These are phyloP conservation scores for Lichtheimia hyalospora DNA, from an alignment of 371 early-diverging fungal genomes.

Conservation along the genomic window DNA sequence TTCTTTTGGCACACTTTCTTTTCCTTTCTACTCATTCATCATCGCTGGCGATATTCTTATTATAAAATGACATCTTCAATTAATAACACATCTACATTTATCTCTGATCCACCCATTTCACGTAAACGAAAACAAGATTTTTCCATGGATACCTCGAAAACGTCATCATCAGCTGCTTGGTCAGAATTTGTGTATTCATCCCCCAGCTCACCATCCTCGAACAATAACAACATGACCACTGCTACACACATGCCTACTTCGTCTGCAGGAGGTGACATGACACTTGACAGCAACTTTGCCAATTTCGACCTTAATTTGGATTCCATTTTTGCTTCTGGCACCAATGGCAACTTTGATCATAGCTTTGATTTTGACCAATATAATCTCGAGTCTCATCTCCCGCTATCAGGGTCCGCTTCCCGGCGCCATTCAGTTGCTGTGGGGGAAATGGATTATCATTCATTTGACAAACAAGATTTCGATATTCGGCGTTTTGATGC, in stretches of 20 bases:
- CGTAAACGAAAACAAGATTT: conserved; percentile 34
- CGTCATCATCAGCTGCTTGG: conserved; percentile 9
- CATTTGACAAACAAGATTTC: conserved; percentile 18
- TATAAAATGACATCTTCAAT: conserved; percentile 4
- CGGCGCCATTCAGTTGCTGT: conserved; percentile 35
- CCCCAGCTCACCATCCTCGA: conserved; percentile 19
- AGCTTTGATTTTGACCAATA: conserved; percentile 10
- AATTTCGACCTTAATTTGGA: conserved; percentile 9
- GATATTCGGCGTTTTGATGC: conserved; percentile 18
- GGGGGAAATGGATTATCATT: conserved; percentile 26
- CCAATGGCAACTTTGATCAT: conserved; percentile 4
- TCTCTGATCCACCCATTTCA: conserved; percentile 12
- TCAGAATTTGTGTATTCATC: conserved; percentile 33
- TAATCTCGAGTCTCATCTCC: background rate
- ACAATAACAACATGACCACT: background rate
- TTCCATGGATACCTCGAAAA: background rate
- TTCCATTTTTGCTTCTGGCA: conserved; percentile 1
- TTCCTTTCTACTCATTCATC: conserved; percentile 5
- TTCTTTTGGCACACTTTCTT: conserved; percentile 10
- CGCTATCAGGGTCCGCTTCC: conserved; percentile 8
- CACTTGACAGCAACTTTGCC: conserved; percentile 2
- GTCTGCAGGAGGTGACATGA: background rate
- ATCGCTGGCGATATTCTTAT: conserved; percentile 27
- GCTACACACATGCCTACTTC: background rate
- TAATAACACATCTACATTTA: conserved; percentile 11